Conservation (phyloP, 257 asterid species). For the Nemophila menziesii region DNA sequence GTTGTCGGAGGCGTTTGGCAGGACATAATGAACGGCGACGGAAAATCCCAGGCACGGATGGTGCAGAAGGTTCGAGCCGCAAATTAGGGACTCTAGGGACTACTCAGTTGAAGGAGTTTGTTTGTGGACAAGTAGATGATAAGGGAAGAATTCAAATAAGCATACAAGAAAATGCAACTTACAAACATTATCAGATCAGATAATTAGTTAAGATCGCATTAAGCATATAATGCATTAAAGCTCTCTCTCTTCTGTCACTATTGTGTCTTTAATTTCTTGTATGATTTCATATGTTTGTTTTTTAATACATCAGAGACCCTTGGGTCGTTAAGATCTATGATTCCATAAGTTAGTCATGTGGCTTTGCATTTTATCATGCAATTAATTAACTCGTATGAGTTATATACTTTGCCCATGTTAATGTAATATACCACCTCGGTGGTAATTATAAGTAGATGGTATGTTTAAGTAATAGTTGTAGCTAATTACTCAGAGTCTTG, state of each 20-base stretch:
- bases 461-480: too few species aligned
- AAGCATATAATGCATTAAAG: constrained; percentile 7
- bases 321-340: too few species aligned
- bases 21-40: constrained; percentile 69
- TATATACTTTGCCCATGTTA: too few species aligned
- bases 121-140: constrained; percentile 43
- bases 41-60: constrained; percentile 27
- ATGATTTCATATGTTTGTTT: too few species aligned
- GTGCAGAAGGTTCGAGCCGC: constrained; percentile 24
- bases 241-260: constrained; percentile 91
- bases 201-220: constrained; percentile 7
- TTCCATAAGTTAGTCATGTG: too few species aligned
- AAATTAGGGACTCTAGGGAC: constrained; percentile 10
- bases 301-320: too few species aligned
- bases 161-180: constrained; percentile 35
- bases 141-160: constrained; percentile 28
- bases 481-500: too few species aligned
- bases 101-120: constrained; percentile 11
- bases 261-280: background rate
- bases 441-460: too few species aligned
- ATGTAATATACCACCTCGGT: too few species aligned
- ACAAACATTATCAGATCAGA: constrained; percentile 35
- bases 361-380: too few species aligned
- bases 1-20: constrained; percentile 30
- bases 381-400: too few species aligned